Conservation (phyloP, 495 filamentous ascomycete species). For the Penicillium cinerascens region DNA sequence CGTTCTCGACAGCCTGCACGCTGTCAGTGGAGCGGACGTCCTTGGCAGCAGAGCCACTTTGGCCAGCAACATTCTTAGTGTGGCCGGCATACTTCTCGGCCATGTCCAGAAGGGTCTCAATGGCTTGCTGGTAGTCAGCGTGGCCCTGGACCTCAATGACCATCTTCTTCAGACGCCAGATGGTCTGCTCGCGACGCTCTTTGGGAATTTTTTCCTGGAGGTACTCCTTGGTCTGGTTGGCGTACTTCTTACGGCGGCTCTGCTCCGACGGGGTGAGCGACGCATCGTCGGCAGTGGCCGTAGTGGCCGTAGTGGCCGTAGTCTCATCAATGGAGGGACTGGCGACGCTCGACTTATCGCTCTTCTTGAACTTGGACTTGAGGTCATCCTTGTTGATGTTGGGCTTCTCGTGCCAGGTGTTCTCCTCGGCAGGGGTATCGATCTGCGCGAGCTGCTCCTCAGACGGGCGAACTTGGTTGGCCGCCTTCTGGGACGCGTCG, state of each 20-base stretch:
- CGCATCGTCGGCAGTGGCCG: neutral
- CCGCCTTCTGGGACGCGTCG: conserved; percentile 82
- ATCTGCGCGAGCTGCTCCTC: conserved; percentile 75
- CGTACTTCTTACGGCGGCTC: conserved; percentile 25
- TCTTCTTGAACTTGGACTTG: conserved; percentile 64
- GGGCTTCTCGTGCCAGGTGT: conserved; percentile 90
- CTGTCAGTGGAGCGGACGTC: conserved; percentile 59
- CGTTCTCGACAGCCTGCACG: conserved; percentile 68
- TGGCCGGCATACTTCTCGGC: conserved; percentile 86
- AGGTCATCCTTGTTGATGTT: conserved; percentile 68
- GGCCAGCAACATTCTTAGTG: conserved; percentile 57
- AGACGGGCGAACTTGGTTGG: conserved; percentile 69
- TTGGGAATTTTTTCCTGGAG: conserved; percentile 79
- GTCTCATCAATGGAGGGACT: conserved; percentile 8
- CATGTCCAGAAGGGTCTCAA: conserved; percentile 77
- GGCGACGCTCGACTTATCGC: conserved; percentile 23
- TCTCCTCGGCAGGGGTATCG: conserved; percentile 79
- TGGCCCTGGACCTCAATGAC: conserved; percentile 92
- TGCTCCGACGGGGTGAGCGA: conserved; percentile 18
- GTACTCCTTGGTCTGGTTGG: conserved; percentile 63
- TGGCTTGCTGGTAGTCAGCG: conserved; percentile 83
- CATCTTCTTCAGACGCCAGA: conserved; percentile 98
- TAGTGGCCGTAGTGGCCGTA: neutral
- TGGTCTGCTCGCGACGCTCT: conserved; percentile 89
- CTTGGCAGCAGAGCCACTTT: conserved; percentile 64